Conservation (phyloP, 2,329 filamentous ascomycete genomes). For the Claviceps maximensis region DNA sequence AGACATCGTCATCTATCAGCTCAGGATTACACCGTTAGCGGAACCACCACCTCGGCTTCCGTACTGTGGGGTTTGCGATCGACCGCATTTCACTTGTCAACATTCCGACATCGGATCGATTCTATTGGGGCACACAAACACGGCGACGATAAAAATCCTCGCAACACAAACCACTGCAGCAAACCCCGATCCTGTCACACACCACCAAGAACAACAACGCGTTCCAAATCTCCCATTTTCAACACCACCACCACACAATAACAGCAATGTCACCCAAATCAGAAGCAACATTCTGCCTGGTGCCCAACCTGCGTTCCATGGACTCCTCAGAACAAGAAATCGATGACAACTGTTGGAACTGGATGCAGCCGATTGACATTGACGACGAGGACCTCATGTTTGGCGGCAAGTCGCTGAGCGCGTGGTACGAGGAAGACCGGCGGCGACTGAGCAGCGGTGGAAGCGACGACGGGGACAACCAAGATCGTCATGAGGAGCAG, state of each 20-base stretch:
- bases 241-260: not conserved
- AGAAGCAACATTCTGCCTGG: conserved; percentile 17
- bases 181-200: not conserved
- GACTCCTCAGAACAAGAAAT: conserved; percentile 21
- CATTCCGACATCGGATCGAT: no score
- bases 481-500: conserved; percentile 18
- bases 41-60: no score
- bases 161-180: not conserved
- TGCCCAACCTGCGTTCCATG: conserved; percentile 20
- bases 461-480: conserved; percentile 22
- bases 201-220: no score
- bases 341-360: conserved; percentile 23
- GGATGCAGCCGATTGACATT: conserved; percentile 43
- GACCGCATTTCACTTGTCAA: no score
- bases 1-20: no score
- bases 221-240: no score
- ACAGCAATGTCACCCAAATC: conserved; percentile 7
- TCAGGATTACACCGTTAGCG: no score
- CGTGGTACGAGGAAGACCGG: conserved; percentile 43
- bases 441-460: conserved; percentile 22
- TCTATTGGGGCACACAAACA: no score
- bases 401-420: conserved; percentile 44
- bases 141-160: no score
- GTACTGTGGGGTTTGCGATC: no score
- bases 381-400: conserved; percentile 50